A percentile compares a stretch with the other conserved stretches of the same genome.
Evolutionary conservation across 345 rosid genomes (phyloP).

Genomic region (Salix brachista): DNA sequence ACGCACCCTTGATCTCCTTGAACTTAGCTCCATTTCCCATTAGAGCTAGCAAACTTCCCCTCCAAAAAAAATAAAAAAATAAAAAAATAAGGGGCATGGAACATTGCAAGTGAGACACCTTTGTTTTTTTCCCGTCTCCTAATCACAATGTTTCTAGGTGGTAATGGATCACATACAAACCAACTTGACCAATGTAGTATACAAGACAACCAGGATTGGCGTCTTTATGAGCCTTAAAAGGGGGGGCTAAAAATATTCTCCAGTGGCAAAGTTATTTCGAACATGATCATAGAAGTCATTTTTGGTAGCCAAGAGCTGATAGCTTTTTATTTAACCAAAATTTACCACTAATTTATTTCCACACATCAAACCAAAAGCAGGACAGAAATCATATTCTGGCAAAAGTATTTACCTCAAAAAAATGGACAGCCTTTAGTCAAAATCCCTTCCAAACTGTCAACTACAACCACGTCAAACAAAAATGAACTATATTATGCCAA

Average conservation of each 20-base stretch:
- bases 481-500: slow-evolving; percentile 25
- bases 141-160: too few species aligned
- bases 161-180: neutral
- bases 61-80: neutral
- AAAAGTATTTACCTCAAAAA: slow-evolving; percentile 47
- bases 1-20: neutral
- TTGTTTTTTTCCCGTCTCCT: too few species aligned
- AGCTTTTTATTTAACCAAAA: too few species aligned
- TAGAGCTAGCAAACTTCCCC: neutral
- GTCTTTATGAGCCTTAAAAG: too few species aligned
- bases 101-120: too few species aligned
- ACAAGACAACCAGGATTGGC: too few species aligned
- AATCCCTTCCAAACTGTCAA: slow-evolving; percentile 50
- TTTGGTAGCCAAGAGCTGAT: too few species aligned
- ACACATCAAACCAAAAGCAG: neutral
- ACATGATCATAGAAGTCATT: too few species aligned
- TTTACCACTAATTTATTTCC: neutral
- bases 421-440: slow-evolving; percentile 39
- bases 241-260: too few species aligned
- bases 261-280: too few species aligned
- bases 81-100: neutral
- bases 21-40: neutral
- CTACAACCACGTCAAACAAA: slow-evolving; percentile 38
- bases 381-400: neutral
- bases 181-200: neutral